Conservation (phyloP, 495 filamentous ascomycete species). For the Penicillium maclennaniae region DNA sequence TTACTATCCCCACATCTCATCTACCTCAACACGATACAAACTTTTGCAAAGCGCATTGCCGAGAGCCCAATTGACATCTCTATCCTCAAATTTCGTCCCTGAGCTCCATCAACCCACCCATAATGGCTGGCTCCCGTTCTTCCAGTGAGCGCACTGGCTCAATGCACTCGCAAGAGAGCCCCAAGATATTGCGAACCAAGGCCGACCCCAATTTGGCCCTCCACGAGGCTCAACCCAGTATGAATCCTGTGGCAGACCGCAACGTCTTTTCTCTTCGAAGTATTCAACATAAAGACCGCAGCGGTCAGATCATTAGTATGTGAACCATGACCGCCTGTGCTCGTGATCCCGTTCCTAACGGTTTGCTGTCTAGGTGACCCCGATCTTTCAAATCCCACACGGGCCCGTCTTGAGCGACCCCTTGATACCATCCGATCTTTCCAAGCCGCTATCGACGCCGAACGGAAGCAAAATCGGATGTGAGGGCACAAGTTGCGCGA, state of each 20-base stretch:
- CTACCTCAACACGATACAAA: not conserved
- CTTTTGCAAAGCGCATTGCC: not conserved
- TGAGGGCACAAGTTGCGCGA: conserved; percentile 1
- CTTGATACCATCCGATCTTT: conserved; percentile 91
- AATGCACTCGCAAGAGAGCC: conserved; percentile 23
- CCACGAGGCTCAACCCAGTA: conserved; percentile 80
- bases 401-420: conserved; percentile 81
- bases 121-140: conserved; percentile 24
- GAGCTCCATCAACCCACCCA: not conserved
- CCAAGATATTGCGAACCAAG: conserved; percentile 67
- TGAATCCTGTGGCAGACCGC: conserved; percentile 27
- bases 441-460: conserved; percentile 78
- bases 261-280: conserved; percentile 60
- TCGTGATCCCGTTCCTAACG: conserved; percentile 31
- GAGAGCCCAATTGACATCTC: not conserved
- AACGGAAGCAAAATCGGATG: conserved; percentile 26
- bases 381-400: conserved; percentile 60
- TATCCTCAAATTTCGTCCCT: not conserved
- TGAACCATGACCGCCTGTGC: not conserved
- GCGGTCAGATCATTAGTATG: conserved; percentile 80
- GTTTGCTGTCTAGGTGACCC: conserved; percentile 30
- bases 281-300: conserved; percentile 73
- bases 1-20: not conserved
- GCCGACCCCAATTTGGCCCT: conserved; percentile 85
- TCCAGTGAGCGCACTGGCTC: conserved; percentile 30